Base-by-base conservation (phyloP, 495 filamentous ascomycete genomes). In the Hyaloscypha hepaticicola region DNA sequence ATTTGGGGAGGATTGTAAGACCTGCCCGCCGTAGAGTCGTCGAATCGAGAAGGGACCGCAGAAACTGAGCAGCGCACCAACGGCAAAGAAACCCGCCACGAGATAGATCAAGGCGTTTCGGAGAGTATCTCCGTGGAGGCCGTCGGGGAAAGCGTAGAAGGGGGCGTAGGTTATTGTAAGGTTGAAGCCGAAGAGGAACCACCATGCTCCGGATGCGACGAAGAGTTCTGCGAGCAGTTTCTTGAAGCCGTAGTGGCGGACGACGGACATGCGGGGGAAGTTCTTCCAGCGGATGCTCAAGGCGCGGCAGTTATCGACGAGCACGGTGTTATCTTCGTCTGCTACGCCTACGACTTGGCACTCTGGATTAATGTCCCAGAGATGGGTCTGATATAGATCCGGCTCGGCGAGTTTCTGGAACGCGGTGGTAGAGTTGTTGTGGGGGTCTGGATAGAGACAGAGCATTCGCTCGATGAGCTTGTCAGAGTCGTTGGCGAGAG, bases 311-410 rank as follows among this genome's bases (percentile, higher is more conserved):
- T 73, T 77, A 63, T 80, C 73, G n/a, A 80, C 55, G 52, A 80
- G 73, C 11, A 78, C 66, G 7, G 76, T 77, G 56, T 75, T 66
- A 59, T 76, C 66, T 11, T 72, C 48, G 38, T 45, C 38, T 33
- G 41, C 22, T 22, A 80, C 70, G 14, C 77, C 77, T 22, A 71
- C 64, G 27, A 80, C 66, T 55, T 76, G 75, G 55, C 64, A 71
- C 0, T 33, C 33, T 12, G 79, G 79, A n/a, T 75, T 66, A 51
- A 81, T 78, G 59, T 81, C 79, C 79, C 78, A 81, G 16, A 80
- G 75, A 24, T 74, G 64, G 7, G 69, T 67, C 0, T 45, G 38
- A 16, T 16, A 45, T 9, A 45, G 38, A 16, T 45, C 38, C 19
- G 38, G 38, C 11, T 14, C 9, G 38, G 38, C 38, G 38, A 45